Percentiles rank a stretch among this genome's conserved stretches.
Evolutionary conservation across 2,329 filamentous ascomycete species (phyloP).

Genomic region (Pestalotiopsis sp.): DNA sequence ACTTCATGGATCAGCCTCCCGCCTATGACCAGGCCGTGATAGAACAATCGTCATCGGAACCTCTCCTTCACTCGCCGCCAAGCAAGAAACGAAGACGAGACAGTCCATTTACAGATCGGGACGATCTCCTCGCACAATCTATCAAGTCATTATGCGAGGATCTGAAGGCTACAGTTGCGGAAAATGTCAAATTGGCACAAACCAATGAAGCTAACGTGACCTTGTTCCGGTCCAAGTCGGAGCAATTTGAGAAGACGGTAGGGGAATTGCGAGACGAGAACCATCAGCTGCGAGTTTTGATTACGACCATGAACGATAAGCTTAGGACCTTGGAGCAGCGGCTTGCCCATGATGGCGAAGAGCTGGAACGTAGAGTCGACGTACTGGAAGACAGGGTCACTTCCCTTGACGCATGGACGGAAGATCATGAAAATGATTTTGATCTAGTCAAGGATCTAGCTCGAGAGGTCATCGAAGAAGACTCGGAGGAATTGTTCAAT

Average conservation of each 20-base stretch:
- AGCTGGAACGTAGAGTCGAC: conserved; percentile 8
- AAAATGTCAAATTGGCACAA: neutral
- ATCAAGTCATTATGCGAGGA: neutral
- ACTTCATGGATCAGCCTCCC: neutral
- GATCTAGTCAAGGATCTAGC: conserved; percentile 6
- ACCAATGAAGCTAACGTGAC: neutral
- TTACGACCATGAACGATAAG: neutral
- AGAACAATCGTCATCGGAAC: neutral
- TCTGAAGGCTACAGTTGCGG: neutral
- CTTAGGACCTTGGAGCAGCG: conserved; percentile 6
- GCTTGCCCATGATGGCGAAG: conserved; percentile 1
- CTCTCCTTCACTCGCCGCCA: conserved; percentile 3
- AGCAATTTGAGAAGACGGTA: conserved; percentile 9
- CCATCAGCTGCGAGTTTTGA: neutral
- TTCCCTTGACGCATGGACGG: conserved; percentile 10
- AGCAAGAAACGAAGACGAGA: conserved; percentile 8
- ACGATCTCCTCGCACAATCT: neutral
- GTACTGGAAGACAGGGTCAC: conserved; percentile 2
- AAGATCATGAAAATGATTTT: conserved; percentile 10
- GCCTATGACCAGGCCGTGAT: conserved; percentile 9
- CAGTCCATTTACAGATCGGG: neutral
- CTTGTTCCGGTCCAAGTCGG: conserved; percentile 5
- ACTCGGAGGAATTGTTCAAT: conserved; percentile 5
- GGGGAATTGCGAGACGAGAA: conserved; percentile 1
- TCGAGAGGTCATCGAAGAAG: conserved; percentile 12